A percentile compares a stretch with the other conserved stretches of the same genome.
Conservation (phyloP, 2,329 filamentous ascomycete genomes). For the Camillea tinctor region DNA sequence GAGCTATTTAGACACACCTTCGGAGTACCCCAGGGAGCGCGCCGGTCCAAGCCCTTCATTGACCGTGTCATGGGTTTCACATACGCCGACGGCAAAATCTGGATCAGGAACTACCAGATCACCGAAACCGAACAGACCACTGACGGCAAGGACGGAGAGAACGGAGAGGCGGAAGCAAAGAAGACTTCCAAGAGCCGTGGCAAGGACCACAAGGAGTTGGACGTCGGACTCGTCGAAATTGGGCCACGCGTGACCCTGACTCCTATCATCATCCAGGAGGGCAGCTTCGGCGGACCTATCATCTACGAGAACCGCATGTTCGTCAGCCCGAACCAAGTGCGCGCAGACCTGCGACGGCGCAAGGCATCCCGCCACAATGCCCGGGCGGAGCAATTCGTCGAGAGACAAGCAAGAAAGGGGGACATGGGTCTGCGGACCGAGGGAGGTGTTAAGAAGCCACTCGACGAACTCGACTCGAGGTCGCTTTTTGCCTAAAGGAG, state of each 20-base stretch:
- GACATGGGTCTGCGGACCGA: slow-evolving; percentile 72
- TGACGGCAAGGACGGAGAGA: slow-evolving; percentile 40
- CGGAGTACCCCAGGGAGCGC: slow-evolving; percentile 82
- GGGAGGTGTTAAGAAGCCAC: slow-evolving; percentile 60
- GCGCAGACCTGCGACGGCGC: slow-evolving; percentile 72
- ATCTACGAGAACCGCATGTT: slow-evolving; percentile 99
- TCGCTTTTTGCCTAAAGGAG: slow-evolving; percentile 68
- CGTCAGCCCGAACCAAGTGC: slow-evolving; percentile 91
- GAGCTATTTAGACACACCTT: slow-evolving; percentile 90
- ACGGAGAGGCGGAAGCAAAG: slow-evolving; percentile 42
- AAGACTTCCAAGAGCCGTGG: slow-evolving; percentile 40
- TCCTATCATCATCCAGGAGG: slow-evolving; percentile 88
- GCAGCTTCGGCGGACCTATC: slow-evolving; percentile 90
- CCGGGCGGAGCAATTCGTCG: slow-evolving; percentile 70
- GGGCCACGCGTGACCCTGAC: slow-evolving; percentile 91
- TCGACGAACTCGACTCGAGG: slow-evolving; percentile 72
- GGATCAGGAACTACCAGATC: slow-evolving; percentile 94
- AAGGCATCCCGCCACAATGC: slow-evolving; percentile 78
- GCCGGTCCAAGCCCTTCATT: slow-evolving; percentile 92
- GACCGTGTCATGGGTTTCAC: slow-evolving; percentile 95
- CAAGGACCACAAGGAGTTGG: slow-evolving; percentile 58
- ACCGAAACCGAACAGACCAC: slow-evolving; percentile 69
- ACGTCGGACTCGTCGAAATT: slow-evolving; percentile 85
- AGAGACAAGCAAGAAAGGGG: slow-evolving; percentile 71
- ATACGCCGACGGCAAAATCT: slow-evolving; percentile 88